Conservation (phyloP, 202 grass and related monocot species). For the Bolboschoenoplectus hybrid region DNA sequence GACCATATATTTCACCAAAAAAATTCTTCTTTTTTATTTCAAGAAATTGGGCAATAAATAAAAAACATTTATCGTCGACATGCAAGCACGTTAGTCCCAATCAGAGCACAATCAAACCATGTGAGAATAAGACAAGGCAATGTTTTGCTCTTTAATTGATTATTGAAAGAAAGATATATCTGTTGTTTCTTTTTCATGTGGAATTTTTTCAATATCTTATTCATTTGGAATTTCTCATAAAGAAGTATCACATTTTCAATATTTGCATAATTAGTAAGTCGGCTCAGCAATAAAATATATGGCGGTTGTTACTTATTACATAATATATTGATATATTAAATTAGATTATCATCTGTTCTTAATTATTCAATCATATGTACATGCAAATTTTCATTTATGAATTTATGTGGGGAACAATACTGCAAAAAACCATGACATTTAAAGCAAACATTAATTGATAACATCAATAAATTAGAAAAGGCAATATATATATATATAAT, state of each 20-base stretch:
- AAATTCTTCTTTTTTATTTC: background rate
- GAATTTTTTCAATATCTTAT: background rate
- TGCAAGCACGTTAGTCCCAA: conserved; percentile 27
- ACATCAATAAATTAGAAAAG: background rate
- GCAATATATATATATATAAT: background rate
- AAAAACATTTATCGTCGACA: conserved; percentile 14
- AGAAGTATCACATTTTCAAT: background rate
- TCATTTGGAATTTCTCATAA: conserved; percentile 6
- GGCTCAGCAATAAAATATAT: background rate
- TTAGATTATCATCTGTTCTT: background rate
- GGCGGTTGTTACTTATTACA: background rate
- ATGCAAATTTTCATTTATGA: background rate
- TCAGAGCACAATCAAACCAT: conserved; percentile 25
- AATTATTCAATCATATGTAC: background rate
- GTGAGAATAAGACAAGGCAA: conserved; percentile 32
- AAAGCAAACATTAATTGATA: background rate
- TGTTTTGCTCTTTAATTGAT: conserved; percentile 7
- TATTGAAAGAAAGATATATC: conserved; percentile 15
- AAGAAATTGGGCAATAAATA: conserved; percentile 11
- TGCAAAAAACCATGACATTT: background rate
- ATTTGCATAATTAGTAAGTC: background rate
- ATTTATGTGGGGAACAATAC: background rate
- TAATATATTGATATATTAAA: background rate
- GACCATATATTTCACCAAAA: background rate
- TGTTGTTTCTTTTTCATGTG: background rate